These are phyloP conservation scores for Neurospora sp. DNA, from an alignment of 495 filamentous ascomycete species.

Conservation along the genomic window DNA sequence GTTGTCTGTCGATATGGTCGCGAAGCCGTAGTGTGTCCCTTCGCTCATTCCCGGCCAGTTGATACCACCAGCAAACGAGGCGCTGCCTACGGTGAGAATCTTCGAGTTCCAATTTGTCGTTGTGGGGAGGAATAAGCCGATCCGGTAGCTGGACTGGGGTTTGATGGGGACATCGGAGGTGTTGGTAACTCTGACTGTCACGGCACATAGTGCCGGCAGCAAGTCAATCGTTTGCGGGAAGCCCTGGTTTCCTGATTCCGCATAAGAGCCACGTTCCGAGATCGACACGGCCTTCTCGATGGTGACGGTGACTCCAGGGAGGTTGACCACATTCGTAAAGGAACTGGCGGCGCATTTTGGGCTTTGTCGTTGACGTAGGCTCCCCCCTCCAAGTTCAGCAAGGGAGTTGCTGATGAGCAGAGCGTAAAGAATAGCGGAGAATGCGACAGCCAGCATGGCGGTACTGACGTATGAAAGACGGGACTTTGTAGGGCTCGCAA, in stretches of 20 bases:
- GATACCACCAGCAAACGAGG: slow-evolving; percentile 37
- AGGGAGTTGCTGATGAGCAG: background rate
- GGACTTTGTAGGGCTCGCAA: background rate
- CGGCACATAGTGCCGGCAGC: slow-evolving; percentile 39
- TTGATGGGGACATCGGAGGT: slow-evolving; percentile 21
- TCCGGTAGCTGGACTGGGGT: slow-evolving; percentile 31
- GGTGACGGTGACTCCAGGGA: slow-evolving; percentile 11
- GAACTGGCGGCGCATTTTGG: slow-evolving; percentile 7
- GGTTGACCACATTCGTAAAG: slow-evolving; percentile 7
- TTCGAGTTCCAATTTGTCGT: slow-evolving; percentile 32
- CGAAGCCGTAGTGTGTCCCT: slow-evolving; percentile 32
- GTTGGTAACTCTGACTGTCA: slow-evolving; percentile 33
- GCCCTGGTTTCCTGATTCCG: slow-evolving; percentile 21
- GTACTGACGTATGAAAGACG: background rate
- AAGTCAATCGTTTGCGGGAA: slow-evolving; percentile 34
- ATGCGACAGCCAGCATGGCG: background rate
- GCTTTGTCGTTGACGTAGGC: background rate
- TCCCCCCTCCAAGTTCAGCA: background rate
- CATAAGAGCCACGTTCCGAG: slow-evolving; percentile 22
- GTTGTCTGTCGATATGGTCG: slow-evolving; percentile 45
- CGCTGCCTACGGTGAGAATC: slow-evolving; percentile 34
- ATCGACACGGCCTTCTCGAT: slow-evolving; percentile 23
- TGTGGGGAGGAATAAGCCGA: slow-evolving; percentile 42
- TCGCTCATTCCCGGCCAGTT: slow-evolving; percentile 37
- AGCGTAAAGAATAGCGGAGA: background rate